Evolutionary conservation across 2,329 filamentous ascomycete genomes (phyloP).

Genomic region (Zymoseptoria pseudotritici): DNA sequence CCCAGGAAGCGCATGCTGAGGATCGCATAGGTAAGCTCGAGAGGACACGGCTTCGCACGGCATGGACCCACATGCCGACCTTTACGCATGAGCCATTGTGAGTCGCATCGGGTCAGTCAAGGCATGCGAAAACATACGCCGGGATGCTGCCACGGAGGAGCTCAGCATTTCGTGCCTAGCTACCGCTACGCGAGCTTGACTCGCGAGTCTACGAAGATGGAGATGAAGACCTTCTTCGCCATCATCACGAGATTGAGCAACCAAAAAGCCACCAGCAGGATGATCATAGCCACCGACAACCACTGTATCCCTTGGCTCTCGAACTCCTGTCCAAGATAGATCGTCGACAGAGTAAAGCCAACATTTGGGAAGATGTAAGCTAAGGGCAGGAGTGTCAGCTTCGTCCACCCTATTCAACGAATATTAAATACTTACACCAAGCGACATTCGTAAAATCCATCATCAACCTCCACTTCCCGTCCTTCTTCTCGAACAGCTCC

Average conservation of each 20-base stretch:
- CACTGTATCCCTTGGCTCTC: constrained; percentile 46
- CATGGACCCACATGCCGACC: background rate
- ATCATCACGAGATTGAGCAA: constrained; percentile 44
- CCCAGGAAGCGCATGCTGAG: too few species aligned
- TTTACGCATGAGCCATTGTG: background rate
- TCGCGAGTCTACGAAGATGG: constrained; percentile 17
- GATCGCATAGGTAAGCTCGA: too few species aligned
- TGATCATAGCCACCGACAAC: constrained; percentile 49
- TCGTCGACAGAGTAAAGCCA: constrained; percentile 53
- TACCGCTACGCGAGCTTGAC: constrained; percentile 11
- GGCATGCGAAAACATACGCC: background rate
- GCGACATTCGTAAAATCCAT: constrained; percentile 12
- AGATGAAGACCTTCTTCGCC: constrained; percentile 42
- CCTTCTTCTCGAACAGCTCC: constrained; percentile 6
- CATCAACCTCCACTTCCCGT: constrained; percentile 9
- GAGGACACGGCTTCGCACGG: background rate
- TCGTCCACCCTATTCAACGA: constrained; percentile 18
- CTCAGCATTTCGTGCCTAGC: background rate
- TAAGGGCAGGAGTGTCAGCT: constrained; percentile 35
- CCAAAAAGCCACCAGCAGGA: constrained; percentile 51
- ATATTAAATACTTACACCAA: constrained; percentile 8
- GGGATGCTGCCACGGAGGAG: background rate
- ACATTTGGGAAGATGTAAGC: constrained; percentile 60
- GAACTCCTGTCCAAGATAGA: constrained; percentile 47
- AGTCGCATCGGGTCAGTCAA: background rate